Conservation (phyloP, 176 grass and related monocot species). For the Tillandsia leiboldiana region DNA sequence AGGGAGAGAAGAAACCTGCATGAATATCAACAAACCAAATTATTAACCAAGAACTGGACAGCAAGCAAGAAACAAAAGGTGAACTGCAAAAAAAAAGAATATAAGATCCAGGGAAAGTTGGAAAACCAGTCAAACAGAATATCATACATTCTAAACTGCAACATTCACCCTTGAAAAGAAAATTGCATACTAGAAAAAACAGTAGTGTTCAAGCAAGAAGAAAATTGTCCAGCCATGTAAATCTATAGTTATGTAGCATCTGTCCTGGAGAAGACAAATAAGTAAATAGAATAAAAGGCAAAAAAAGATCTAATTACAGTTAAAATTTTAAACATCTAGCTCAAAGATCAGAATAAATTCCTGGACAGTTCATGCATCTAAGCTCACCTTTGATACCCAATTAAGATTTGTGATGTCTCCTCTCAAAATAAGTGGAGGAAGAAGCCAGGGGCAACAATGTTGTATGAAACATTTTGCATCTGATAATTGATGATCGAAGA, state of each 20-base stretch:
- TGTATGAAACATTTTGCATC: slow-evolving; percentile 59
- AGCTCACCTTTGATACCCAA: slow-evolving; percentile 75
- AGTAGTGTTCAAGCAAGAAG: too few species aligned
- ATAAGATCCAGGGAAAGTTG: too few species aligned
- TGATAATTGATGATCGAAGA: slow-evolving; percentile 44
- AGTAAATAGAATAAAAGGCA: too few species aligned
- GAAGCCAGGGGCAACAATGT: slow-evolving; percentile 61
- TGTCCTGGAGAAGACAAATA: too few species aligned
- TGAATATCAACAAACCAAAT: slow-evolving; percentile 14
- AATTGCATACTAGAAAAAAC: too few species aligned
- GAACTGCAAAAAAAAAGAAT: too few species aligned
- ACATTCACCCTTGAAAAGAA: too few species aligned
- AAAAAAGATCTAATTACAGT: not conserved
- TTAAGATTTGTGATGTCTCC: slow-evolving; percentile 57
- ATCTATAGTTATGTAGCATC: too few species aligned
- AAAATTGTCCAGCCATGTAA: too few species aligned
- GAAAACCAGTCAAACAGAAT: too few species aligned
- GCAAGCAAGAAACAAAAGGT: not conserved
- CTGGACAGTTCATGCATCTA: not conserved
- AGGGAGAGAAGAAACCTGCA: slow-evolving; percentile 58
- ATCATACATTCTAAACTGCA: too few species aligned
- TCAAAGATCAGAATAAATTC: not conserved
- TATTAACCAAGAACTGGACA: slow-evolving; percentile 1
- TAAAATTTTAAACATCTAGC: not conserved
- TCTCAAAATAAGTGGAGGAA: slow-evolving; percentile 59